phyloP scores from a whole-genome alignment of 2,329 filamentous ascomycete species.

The Fragosphaeria purpurea region DNA sequence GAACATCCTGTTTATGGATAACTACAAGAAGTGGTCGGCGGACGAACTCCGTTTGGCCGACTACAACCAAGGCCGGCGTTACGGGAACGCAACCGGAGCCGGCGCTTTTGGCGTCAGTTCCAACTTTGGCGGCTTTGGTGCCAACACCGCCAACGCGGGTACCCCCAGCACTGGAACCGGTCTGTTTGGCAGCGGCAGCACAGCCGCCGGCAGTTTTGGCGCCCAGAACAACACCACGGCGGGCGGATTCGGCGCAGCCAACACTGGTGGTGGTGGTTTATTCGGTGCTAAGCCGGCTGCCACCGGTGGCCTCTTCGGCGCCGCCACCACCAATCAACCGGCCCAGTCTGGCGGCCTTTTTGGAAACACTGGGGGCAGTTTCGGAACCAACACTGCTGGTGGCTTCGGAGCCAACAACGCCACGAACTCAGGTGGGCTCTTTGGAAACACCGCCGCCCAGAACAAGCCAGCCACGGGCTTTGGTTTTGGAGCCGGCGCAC shows the following conservation, averaged over 20 bases:
- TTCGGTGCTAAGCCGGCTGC: conserved; percentile 28
- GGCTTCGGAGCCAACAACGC: conserved; percentile 16
- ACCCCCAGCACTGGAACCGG: conserved; percentile 24
- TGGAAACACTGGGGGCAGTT: conserved; percentile 16
- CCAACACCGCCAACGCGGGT: conserved; percentile 27
- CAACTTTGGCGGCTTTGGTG: conserved; percentile 40
- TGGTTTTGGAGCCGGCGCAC: conserved; percentile 15
- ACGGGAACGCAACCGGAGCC: conserved; percentile 72
- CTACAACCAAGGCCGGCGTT: conserved; percentile 77
- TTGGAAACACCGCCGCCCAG: conserved; percentile 16
- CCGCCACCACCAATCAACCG: conserved; percentile 20
- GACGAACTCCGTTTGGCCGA: conserved; percentile 76
- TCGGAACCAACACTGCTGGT: conserved; percentile 11
- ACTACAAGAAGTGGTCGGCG: conserved; percentile 84
- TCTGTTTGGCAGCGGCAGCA: conserved; percentile 28
- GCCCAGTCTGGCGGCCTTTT: conserved; percentile 27
- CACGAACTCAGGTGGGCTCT: conserved; percentile 20
- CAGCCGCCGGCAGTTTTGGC: conserved; percentile 27
- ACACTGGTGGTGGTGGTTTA: conserved; percentile 24
- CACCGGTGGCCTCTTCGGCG: conserved; percentile 27
- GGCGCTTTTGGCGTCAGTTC: conserved; percentile 68
- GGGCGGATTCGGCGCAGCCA: conserved; percentile 26
- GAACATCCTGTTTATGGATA: conserved; percentile 66
- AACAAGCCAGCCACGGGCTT: conserved; percentile 19
- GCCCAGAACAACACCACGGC: conserved; percentile 14